A percentile compares a stretch with the other conserved stretches of the same genome.
phyloP scores from a whole-genome alignment of 2,329 filamentous ascomycete species.

The Claviceps lovelessii region DNA sequence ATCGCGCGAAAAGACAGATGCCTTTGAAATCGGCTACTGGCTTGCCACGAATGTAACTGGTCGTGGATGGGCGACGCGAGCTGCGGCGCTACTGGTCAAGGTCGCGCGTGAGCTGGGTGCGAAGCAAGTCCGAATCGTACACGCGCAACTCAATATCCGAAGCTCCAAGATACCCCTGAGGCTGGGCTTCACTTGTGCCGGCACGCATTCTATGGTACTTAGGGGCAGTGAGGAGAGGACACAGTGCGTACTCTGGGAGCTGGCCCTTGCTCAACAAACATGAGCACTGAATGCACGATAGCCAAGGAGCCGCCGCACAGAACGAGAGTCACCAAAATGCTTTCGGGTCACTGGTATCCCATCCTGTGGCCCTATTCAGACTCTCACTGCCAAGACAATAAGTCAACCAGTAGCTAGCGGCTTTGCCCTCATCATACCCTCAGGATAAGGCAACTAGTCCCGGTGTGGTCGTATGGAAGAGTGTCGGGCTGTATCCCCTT shows the following conservation, averaged over 20 bases:
- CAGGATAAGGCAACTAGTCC: too few relatives aligned
- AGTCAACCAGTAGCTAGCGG: too few relatives aligned
- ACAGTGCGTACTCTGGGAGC: not conserved
- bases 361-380: not conserved
- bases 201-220: not conserved
- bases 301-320: not conserved
- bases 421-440: too few relatives aligned
- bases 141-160: slow-evolving; percentile 5
- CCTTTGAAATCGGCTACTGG: slow-evolving; percentile 11
- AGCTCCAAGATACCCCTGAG: slow-evolving; percentile 6
- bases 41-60: slow-evolving; percentile 8
- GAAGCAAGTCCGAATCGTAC: slow-evolving; percentile 7
- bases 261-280: not conserved
- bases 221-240: not conserved
- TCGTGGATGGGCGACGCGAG: slow-evolving; percentile 8
- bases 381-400: too few relatives aligned
- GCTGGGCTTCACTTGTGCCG: slow-evolving; percentile 5
- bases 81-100: slow-evolving; percentile 5
- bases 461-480: not conserved
- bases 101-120: slow-evolving; percentile 8
- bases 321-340: too few relatives aligned
- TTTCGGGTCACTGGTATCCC: too few relatives aligned
- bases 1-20: not conserved
- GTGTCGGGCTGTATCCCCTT: not conserved
- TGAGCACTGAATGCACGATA: too few relatives aligned